Conservation (phyloP, 495 filamentous ascomycete species). For the Aspergillus saccharolyticus region DNA sequence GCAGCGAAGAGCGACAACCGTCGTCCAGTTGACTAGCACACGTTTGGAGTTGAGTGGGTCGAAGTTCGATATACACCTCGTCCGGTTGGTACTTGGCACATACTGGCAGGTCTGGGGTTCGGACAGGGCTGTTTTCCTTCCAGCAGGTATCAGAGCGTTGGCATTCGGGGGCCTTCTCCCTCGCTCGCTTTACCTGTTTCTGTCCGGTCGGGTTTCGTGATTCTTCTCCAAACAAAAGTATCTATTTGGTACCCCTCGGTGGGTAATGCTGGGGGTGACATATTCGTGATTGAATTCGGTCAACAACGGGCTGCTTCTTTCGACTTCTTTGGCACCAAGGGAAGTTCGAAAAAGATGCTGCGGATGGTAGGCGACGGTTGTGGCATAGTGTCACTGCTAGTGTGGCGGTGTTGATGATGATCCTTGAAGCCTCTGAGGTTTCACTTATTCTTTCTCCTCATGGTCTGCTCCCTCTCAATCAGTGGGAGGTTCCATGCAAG, state of each 20-base stretch:
- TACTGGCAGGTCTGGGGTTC: neutral
- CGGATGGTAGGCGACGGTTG: neutral
- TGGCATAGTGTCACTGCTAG: neutral
- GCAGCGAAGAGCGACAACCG: neutral
- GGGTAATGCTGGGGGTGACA: neutral
- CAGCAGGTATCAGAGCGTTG: neutral
- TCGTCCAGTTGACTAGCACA: constrained; percentile 5
- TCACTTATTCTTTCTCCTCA: neutral
- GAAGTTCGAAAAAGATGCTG: neutral
- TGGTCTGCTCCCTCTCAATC: neutral
- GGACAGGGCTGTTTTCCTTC: too few species aligned
- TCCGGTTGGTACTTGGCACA: neutral
- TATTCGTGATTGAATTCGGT: neutral
- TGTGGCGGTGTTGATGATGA: neutral
- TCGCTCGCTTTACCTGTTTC: neutral
- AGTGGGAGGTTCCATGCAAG: neutral
- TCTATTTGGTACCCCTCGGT: neutral
- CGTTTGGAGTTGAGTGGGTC: constrained; percentile 6
- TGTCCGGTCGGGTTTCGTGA: neutral
- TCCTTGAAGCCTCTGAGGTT: neutral
- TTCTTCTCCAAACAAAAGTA: neutral
- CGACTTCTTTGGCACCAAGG: neutral
- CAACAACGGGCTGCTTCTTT: neutral
- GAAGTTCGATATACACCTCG: neutral
- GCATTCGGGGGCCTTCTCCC: too few species aligned